A percentile compares a stretch with the other conserved stretches of the same genome.
Evolutionary conservation across 2,329 filamentous ascomycete genomes (phyloP).

Genomic region (Capronia coronata): DNA sequence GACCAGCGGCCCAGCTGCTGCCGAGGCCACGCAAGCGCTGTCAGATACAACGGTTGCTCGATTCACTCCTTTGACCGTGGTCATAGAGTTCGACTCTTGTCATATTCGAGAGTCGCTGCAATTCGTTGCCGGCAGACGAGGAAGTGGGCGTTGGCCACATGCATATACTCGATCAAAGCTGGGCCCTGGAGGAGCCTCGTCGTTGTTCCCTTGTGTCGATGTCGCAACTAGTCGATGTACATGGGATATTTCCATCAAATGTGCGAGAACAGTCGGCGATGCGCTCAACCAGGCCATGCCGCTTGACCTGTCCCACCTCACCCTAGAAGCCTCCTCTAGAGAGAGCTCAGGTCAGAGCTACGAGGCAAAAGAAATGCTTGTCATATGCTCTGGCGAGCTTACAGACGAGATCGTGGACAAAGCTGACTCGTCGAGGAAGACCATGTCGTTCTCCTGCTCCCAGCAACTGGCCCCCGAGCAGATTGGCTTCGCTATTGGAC

Average conservation of each 20-base stretch:
- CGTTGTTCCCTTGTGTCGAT: constrained; percentile 89
- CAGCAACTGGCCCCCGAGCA: constrained; percentile 76
- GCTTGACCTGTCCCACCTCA: constrained; percentile 9
- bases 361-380: constrained; percentile 61
- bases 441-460: constrained; percentile 73
- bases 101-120: constrained; percentile 80
- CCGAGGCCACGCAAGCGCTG: constrained; percentile 33
- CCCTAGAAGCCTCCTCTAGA: constrained; percentile 8
- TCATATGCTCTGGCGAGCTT: constrained; percentile 83
- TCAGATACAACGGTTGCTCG: constrained; percentile 38
- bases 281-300: constrained; percentile 38
- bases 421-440: constrained; percentile 73
- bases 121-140: constrained; percentile 77
- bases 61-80: constrained; percentile 57
- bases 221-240: constrained; percentile 71
- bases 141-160: constrained; percentile 80
- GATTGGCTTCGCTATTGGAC: constrained; percentile 86
- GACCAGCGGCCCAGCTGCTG: constrained; percentile 29
- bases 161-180: constrained; percentile 79
- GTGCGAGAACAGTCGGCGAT: constrained; percentile 79
- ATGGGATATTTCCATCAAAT: constrained; percentile 84
- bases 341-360: constrained; percentile 17
- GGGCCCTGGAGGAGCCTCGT: constrained; percentile 71
- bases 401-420: constrained; percentile 76
- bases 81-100: constrained; percentile 70